Conservation (phyloP, 257 asterid species). For the Forsythia viridissima region DNA sequence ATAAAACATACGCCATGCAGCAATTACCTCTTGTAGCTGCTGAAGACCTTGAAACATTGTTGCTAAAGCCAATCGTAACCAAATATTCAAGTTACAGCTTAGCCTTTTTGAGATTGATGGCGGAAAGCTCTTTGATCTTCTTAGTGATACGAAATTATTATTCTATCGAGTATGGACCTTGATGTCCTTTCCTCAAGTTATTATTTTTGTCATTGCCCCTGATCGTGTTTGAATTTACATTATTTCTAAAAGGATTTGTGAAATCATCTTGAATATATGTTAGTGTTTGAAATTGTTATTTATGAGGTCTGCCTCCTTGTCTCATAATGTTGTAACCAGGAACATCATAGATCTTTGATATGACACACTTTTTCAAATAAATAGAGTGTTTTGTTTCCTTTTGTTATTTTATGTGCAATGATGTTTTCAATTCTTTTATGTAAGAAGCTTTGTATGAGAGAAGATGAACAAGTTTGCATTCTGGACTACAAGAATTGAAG, state of each 20-base stretch:
- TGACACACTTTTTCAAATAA: neutral
- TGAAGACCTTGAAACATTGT: slow-evolving; percentile 81
- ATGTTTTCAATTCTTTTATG: slow-evolving; percentile 18
- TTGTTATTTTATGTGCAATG: neutral
- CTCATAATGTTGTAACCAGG: neutral
- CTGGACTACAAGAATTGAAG: slow-evolving; percentile 96
- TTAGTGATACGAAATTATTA: slow-evolving; percentile 87
- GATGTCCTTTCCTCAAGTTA: slow-evolving; percentile 20
- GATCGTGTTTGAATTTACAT: slow-evolving; percentile 7
- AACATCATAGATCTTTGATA: neutral
- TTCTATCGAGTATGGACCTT: slow-evolving; percentile 26
- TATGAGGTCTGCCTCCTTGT: slow-evolving; percentile 9
- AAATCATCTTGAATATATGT: neutral
- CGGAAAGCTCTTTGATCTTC: slow-evolving; percentile 95
- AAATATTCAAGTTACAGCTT: slow-evolving; percentile 97
- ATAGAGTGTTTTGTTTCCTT: neutral
- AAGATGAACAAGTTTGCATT: slow-evolving; percentile 98
- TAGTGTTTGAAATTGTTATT: neutral
- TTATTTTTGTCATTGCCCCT: slow-evolving; percentile 15
- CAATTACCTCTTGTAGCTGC: slow-evolving; percentile 96
- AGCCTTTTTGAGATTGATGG: slow-evolving; percentile 98
- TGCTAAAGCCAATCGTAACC: slow-evolving; percentile 93
- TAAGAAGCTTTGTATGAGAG: slow-evolving; percentile 97
- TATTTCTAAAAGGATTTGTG: neutral
- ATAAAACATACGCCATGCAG: slow-evolving; percentile 96